These are phyloP conservation scores for Colletotrichum tofieldiae DNA, from an alignment of 2,329 filamentous ascomycete species.

Conservation along the genomic window DNA sequence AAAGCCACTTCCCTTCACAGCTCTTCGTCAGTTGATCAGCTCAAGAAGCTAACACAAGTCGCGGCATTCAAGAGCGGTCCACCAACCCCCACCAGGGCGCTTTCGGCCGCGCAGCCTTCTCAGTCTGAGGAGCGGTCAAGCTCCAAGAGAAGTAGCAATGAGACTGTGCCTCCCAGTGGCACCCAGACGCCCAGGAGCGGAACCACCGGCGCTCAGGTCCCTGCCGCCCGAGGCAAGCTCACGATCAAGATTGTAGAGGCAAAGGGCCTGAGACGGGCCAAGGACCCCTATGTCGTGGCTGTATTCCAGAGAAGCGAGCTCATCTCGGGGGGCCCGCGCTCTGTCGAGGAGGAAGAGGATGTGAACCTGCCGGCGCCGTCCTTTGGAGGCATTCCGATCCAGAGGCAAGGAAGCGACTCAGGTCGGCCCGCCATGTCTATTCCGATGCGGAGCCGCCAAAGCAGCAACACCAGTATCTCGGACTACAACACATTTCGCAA, in stretches of 20 bases:
- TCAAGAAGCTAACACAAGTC: slow-evolving; percentile 92
- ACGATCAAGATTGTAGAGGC: slow-evolving; percentile 92
- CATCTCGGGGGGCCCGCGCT: slow-evolving; percentile 88
- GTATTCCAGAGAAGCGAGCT: slow-evolving; percentile 98
- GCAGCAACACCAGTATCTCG: slow-evolving; percentile 89
- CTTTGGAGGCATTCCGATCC: slow-evolving; percentile 72
- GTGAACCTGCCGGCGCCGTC: slow-evolving; percentile 61
- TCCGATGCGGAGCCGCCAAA: slow-evolving; percentile 96
- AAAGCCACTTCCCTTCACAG: slow-evolving; percentile 60
- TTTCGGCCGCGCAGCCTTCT: slow-evolving; percentile 75
- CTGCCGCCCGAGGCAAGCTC: slow-evolving; percentile 86
- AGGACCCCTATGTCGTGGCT: slow-evolving; percentile 94
- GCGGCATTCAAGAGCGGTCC: slow-evolving; percentile 89
- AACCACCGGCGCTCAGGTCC: slow-evolving; percentile 73
- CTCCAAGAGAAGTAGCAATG: slow-evolving; percentile 55
- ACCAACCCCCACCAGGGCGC: slow-evolving; percentile 89
- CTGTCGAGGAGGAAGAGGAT: slow-evolving; percentile 74
- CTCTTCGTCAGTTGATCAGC: slow-evolving; percentile 77
- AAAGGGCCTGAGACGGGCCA: slow-evolving; percentile 83
- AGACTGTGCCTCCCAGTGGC: slow-evolving; percentile 63
- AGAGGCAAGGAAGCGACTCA: slow-evolving; percentile 83
- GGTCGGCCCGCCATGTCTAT: slow-evolving; percentile 90
- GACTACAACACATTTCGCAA: slow-evolving; percentile 76
- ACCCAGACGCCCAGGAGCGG: slow-evolving; percentile 66
- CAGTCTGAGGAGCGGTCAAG: slow-evolving; percentile 61